Evolutionary conservation across 2,329 filamentous ascomycete genomes (phyloP).

Genomic region (Sclerotinia borealis): DNA sequence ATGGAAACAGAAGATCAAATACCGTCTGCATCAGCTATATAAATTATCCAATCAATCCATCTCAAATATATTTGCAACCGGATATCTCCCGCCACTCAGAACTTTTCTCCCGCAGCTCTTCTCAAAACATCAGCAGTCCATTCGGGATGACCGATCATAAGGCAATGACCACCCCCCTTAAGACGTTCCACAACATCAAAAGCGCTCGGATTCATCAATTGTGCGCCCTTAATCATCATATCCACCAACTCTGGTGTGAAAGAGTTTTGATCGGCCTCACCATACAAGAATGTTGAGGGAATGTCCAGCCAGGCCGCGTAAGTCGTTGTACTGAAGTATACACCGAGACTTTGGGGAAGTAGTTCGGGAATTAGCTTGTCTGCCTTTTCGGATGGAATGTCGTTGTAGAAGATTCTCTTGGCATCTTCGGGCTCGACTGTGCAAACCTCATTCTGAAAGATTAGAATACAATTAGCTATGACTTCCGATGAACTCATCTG

Average conservation of each 20-base stretch:
- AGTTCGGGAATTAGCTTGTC: conserved; percentile 35
- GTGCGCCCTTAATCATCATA: conserved; percentile 11
- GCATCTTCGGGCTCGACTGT: conserved; percentile 31
- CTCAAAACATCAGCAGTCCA: conserved; percentile 14
- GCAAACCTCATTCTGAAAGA: conserved; percentile 32
- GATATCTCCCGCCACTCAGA: not conserved
- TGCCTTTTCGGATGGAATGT: conserved; percentile 34
- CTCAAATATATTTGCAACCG: not conserved
- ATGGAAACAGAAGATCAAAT: too few relatives aligned
- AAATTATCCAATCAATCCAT: too few relatives aligned
- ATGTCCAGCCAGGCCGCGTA: conserved; percentile 21
- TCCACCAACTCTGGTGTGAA: not conserved
- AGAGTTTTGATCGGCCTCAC: conserved; percentile 4
- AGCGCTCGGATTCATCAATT: conserved; percentile 5
- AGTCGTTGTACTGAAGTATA: conserved; percentile 15
- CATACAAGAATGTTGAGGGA: conserved; percentile 11
- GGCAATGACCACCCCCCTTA: conserved; percentile 9
- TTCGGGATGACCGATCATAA: conserved; percentile 14
- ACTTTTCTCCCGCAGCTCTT: conserved; percentile 13
- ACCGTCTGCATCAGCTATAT: too few relatives aligned
- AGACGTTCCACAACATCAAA: conserved; percentile 16
- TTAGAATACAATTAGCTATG: conserved; percentile 22
- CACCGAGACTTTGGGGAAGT: conserved; percentile 34
- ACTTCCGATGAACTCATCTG: not conserved
- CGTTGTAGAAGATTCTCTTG: conserved; percentile 39